phyloP scores from a whole-genome alignment of 345 rosid genomes.

The Excoecaria agallocha region DNA sequence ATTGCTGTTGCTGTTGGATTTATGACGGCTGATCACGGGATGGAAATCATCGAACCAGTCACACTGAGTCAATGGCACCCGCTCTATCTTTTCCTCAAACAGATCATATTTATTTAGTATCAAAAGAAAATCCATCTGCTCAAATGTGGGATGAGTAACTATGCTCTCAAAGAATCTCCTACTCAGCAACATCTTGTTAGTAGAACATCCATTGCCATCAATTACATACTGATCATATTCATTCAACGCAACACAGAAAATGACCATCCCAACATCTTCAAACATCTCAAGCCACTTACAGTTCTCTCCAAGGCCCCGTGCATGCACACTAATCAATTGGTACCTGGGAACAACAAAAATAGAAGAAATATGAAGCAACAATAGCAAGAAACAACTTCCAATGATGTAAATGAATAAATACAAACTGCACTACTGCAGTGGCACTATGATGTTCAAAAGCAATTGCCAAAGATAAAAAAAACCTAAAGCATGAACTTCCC shows the following conservation, averaged over 20 bases:
- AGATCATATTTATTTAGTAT: constrained; percentile 77
- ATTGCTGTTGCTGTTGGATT: constrained; percentile 40
- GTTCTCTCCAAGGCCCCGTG: constrained; percentile 86
- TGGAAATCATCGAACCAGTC: constrained; percentile 93
- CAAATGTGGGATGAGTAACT: constrained; percentile 77
- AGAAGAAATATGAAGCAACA: not conserved
- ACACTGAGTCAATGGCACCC: constrained; percentile 55
- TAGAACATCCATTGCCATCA: constrained; percentile 46
- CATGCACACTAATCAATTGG: constrained; percentile 82
- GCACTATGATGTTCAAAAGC: not conserved
- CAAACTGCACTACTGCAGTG: no score
- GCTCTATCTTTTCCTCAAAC: constrained; percentile 81
- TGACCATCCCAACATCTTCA: constrained; percentile 91
- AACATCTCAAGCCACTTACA: constrained; percentile 99
- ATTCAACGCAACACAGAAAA: constrained; percentile 74
- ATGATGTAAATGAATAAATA: no score
- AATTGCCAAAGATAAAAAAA: not conserved
- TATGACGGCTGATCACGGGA: constrained; percentile 67
- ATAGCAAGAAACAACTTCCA: not conserved
- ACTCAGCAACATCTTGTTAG: constrained; percentile 74
- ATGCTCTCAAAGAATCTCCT: constrained; percentile 82
- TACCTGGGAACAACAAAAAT: constrained; percentile 48
- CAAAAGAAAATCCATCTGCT: constrained; percentile 83
- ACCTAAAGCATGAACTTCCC: not conserved
- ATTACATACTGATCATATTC: constrained; percentile 69